phyloP scores from a whole-genome alignment of 2,329 filamentous ascomycete species.

The Paramyrothecium roridum region DNA sequence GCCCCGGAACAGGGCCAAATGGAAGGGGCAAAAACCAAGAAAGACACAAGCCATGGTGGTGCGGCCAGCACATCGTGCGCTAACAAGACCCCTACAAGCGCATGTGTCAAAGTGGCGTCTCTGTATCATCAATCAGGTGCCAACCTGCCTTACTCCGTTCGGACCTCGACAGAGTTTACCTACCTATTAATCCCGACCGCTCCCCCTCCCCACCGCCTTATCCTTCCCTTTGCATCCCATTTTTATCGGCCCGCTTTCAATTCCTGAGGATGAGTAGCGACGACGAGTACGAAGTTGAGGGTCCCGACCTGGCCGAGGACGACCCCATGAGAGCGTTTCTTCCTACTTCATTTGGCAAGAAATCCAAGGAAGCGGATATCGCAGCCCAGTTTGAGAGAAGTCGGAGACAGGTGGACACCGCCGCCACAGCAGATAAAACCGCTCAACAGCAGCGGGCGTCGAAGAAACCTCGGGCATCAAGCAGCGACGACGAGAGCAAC shows the following conservation, averaged over 20 bases:
- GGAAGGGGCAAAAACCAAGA: background rate
- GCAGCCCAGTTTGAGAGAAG: slow-evolving; percentile 78
- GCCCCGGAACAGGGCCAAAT: too few relatives aligned
- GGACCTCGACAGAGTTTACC: background rate
- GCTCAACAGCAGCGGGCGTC: slow-evolving; percentile 11
- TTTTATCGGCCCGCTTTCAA: slow-evolving; percentile 5
- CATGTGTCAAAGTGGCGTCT: slow-evolving; percentile 4
- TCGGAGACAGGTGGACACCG: slow-evolving; percentile 49
- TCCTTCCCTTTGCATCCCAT: slow-evolving; percentile 8
- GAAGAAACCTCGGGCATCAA: slow-evolving; percentile 38
- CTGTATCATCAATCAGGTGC: background rate
- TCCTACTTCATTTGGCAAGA: slow-evolving; percentile 82
- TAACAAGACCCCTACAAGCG: background rate
- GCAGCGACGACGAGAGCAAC: slow-evolving; percentile 31
- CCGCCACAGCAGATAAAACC: slow-evolving; percentile 7
- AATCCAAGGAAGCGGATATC: slow-evolving; percentile 68
- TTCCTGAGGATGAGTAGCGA: slow-evolving; percentile 52
- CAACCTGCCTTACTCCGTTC: background rate
- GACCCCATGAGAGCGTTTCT: slow-evolving; percentile 75
- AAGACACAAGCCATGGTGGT: background rate
- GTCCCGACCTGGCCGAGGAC: slow-evolving; percentile 52
- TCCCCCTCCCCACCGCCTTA: slow-evolving; percentile 9
- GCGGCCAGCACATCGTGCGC: background rate
- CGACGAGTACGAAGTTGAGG: slow-evolving; percentile 56
- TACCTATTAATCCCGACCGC: slow-evolving; percentile 12